A percentile compares a stretch with the other conserved stretches of the same genome.
These are phyloP conservation scores for Tetrahymena elliotti DNA, from an alignment of 73 alveolate species.

Conservation along the genomic window DNA sequence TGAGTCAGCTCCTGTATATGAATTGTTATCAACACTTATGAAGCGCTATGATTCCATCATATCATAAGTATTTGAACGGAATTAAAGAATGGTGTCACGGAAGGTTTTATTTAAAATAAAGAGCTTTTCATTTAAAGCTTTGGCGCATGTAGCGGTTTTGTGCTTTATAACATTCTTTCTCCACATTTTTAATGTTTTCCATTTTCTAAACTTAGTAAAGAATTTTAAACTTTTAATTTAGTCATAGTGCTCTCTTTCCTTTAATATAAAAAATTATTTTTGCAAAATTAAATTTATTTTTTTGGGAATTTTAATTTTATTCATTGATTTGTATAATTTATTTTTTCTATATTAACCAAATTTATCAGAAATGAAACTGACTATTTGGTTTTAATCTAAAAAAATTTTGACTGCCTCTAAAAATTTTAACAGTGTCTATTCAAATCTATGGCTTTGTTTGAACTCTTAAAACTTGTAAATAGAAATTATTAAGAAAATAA, in stretches of 20 bases:
- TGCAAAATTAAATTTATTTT: not conserved
- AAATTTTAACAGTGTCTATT: not conserved
- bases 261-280: not conserved
- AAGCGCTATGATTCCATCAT: constrained; percentile 62
- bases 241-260: constrained; percentile 60
- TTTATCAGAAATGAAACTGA: not conserved
- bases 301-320: not conserved
- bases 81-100: constrained; percentile 51
- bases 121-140: constrained; percentile 58
- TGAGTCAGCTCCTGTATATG: constrained; percentile 48
- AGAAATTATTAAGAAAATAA: not conserved
- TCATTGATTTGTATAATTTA: not conserved
- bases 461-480: too few relatives aligned
- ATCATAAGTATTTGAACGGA: constrained; percentile 49
- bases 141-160: constrained; percentile 54
- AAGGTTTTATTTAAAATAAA: constrained; percentile 54
- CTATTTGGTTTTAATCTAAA: not conserved
- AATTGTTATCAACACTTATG: constrained; percentile 41
- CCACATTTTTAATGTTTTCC: constrained; percentile 82
- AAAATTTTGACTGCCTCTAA: not conserved
- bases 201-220: constrained; percentile 67
- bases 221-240: constrained; percentile 49
- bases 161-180: constrained; percentile 58
- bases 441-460: not conserved
- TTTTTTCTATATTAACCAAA: not conserved